A percentile compares a stretch with the other conserved stretches of the same genome.
Conservation (phyloP, 345 rosid species). For the Dipteronia sinensis region DNA sequence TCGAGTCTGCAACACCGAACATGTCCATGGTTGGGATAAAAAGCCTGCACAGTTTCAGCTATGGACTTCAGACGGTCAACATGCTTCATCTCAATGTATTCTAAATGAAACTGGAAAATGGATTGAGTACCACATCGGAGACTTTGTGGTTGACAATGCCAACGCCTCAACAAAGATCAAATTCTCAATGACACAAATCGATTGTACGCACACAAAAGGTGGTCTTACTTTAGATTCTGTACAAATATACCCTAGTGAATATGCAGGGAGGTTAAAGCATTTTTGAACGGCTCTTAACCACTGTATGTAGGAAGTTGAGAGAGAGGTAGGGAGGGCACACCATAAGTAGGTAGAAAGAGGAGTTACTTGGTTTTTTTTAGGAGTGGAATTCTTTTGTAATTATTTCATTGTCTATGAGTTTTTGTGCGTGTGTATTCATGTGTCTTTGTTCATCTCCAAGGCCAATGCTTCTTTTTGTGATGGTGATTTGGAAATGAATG, state of each 20-base stretch:
- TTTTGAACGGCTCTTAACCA: slow-evolving; percentile 45
- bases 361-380: slow-evolving; percentile 1
- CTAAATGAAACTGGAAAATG: slow-evolving; percentile 71
- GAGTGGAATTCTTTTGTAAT: slow-evolving; percentile 2
- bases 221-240: slow-evolving; percentile 89
- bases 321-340: slow-evolving; percentile 27
- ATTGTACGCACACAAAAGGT: slow-evolving; percentile 98
- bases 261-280: slow-evolving; percentile 58
- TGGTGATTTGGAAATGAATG: not conserved
- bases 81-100: slow-evolving; percentile 67
- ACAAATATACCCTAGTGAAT: slow-evolving; percentile 65
- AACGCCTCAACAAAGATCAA: slow-evolving; percentile 49
- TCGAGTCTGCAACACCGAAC: slow-evolving; percentile 64
- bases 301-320: slow-evolving; percentile 14
- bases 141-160: slow-evolving; percentile 56
- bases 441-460: not conserved
- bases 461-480: not conserved
- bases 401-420: not conserved
- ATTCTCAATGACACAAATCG: slow-evolving; percentile 92
- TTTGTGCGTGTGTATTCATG: too few relatives aligned
- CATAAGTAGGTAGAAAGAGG: not conserved
- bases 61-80: slow-evolving; percentile 84
- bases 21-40: slow-evolving; percentile 89
- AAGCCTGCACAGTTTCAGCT: slow-evolving; percentile 90
- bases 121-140: slow-evolving; percentile 81